A percentile compares a stretch with the other conserved stretches of the same genome.
Evolutionary conservation across 441 rosid genomes (phyloP).

Genomic region (Corymbia calophylla): DNA sequence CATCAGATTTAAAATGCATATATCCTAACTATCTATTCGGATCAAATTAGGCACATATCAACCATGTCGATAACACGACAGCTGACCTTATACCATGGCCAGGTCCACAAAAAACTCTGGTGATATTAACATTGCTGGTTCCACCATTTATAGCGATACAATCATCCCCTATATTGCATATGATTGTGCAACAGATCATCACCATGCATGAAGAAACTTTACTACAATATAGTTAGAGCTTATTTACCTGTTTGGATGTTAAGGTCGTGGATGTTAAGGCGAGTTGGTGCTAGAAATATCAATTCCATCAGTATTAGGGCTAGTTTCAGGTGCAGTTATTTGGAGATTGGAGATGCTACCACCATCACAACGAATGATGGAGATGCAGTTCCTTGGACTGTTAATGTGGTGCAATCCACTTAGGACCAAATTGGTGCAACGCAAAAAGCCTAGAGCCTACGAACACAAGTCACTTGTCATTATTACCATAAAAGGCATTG

Average conservation of each 20-base stretch:
- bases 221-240: not conserved
- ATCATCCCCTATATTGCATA: conserved; percentile 26
- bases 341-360: conserved; percentile 12
- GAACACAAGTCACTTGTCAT: not conserved
- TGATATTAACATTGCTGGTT: conserved; percentile 12
- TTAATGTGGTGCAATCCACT: not conserved
- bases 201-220: not conserved
- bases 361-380: not conserved
- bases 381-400: not conserved
- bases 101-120: conserved; percentile 26
- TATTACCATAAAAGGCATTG: not conserved
- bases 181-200: not conserved
- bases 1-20: not conserved
- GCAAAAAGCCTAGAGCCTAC: not conserved
- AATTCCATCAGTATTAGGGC: conserved; percentile 52
- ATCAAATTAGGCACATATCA: not conserved
- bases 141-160: conserved; percentile 31
- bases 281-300: conserved; percentile 9
- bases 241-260: conserved; percentile 24
- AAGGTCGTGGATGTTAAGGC: conserved; percentile 8
- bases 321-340: conserved; percentile 27
- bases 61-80: not conserved
- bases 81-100: conserved; percentile 41
- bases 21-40: not conserved
- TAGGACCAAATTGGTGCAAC: not conserved